A percentile compares a stretch with the other conserved stretches of the same genome.
Conservation (phyloP, 192 early-diverging fungal species). For the Neocallimastix lanati region DNA sequence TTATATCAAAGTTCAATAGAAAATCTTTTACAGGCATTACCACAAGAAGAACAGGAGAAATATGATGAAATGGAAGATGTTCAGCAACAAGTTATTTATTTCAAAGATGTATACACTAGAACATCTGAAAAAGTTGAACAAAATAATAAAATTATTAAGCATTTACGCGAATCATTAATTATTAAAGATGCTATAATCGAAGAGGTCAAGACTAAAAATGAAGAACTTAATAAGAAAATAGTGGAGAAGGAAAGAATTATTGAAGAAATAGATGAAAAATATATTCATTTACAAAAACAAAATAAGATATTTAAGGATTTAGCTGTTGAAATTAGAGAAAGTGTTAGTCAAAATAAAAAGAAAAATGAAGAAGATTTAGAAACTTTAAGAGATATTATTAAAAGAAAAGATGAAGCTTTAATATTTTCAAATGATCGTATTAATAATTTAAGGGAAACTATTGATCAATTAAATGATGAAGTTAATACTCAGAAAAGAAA, state of each 20-base stretch:
- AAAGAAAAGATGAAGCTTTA: neutral
- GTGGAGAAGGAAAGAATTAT: neutral
- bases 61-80: neutral
- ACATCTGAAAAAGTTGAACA: neutral
- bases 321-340: neutral
- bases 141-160: neutral
- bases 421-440: neutral
- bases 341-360: neutral
- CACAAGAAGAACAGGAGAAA: neutral
- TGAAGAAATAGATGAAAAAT: neutral
- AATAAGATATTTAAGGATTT: neutral
- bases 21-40: neutral
- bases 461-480: neutral
- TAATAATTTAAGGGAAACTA: neutral
- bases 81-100: neutral
- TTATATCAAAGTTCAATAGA: neutral
- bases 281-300: neutral
- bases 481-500: neutral
- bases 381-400: neutral
- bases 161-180: neutral
- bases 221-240: neutral
- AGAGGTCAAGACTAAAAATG: neutral
- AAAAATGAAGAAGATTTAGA: neutral
- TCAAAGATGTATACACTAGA: neutral
- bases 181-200: neutral